Percentiles rank a stretch among this genome's conserved stretches.
Evolutionary conservation across 2,329 filamentous ascomycete genomes (phyloP).

Genomic region (Pestalotiopsis sp.): DNA sequence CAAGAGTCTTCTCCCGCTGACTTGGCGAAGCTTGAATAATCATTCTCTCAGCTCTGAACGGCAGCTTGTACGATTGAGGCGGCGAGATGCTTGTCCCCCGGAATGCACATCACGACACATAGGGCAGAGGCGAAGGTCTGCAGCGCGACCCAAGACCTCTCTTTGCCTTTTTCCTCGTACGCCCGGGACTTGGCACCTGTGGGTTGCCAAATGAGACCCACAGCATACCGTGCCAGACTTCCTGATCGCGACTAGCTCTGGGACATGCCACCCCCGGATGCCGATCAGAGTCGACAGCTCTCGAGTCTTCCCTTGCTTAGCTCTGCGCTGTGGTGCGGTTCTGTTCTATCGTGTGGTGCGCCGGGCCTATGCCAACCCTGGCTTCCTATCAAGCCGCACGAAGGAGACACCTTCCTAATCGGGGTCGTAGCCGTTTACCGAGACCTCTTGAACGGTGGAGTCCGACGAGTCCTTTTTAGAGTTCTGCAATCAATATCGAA

Average conservation of each 20-base stretch:
- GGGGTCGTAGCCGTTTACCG: background rate
- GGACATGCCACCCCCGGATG: background rate
- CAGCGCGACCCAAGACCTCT: background rate
- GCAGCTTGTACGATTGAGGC: background rate
- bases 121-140: background rate
- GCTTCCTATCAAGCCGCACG: background rate
- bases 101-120: background rate
- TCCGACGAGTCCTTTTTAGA: background rate
- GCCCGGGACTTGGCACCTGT: background rate
- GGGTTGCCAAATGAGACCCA: background rate
- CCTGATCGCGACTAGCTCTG: background rate
- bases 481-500: background rate
- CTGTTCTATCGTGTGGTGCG: background rate
- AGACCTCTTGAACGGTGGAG: background rate
- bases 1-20: background rate
- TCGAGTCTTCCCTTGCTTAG: background rate
- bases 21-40: background rate
- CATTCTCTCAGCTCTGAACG: background rate
- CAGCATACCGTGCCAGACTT: background rate
- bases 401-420: constrained; percentile 3
- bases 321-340: background rate
- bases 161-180: background rate
- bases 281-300: background rate
- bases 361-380: background rate
- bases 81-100: background rate